Evolutionary conservation across 139 green algal species (phyloP).

Genomic region (Tetradesmus lagerheimii): DNA sequence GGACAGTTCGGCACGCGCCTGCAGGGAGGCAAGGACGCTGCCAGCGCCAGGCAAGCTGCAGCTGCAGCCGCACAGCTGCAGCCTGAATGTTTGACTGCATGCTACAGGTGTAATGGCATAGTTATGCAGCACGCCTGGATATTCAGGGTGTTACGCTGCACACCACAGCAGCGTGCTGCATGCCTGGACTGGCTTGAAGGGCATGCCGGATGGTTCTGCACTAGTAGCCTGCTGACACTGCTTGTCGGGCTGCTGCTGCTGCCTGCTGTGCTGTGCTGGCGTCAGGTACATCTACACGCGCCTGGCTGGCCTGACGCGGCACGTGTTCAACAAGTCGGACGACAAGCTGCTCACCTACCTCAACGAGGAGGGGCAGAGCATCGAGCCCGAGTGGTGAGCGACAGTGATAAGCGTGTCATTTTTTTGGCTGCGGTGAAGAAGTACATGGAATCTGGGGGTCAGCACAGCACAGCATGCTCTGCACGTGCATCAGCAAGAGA

Average conservation of each 20-base stretch:
- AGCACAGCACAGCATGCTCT: too few relatives aligned
- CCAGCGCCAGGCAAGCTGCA: conserved; percentile 72
- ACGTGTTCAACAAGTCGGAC: conserved; percentile 94
- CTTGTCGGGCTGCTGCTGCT: not conserved
- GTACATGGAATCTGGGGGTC: too few relatives aligned
- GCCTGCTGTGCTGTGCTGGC: not conserved
- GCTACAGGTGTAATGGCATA: too few relatives aligned
- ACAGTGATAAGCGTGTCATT: too few relatives aligned
- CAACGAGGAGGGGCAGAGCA: conserved; percentile 96
- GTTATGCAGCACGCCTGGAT: too few relatives aligned
- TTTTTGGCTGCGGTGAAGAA: not conserved
- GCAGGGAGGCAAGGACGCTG: conserved; percentile 97
- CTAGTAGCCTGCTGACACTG: not conserved
- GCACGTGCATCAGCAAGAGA: too few relatives aligned
- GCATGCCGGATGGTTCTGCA: too few relatives aligned
- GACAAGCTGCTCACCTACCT: conserved; percentile 95
- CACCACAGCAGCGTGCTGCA: too few relatives aligned
- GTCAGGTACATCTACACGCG: conserved; percentile 97
- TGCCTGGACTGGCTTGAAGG: too few relatives aligned
- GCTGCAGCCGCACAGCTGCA: not conserved
- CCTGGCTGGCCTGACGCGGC: conserved; percentile 84
- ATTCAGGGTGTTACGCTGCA: too few relatives aligned
- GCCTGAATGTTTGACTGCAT: not conserved
- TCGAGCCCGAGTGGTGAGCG: conserved; percentile 94
- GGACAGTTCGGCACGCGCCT: conserved; percentile 94